These are phyloP conservation scores for Stephania yunnanensis DNA, from an alignment of 164 flowering plant genomes.

Conservation along the genomic window DNA sequence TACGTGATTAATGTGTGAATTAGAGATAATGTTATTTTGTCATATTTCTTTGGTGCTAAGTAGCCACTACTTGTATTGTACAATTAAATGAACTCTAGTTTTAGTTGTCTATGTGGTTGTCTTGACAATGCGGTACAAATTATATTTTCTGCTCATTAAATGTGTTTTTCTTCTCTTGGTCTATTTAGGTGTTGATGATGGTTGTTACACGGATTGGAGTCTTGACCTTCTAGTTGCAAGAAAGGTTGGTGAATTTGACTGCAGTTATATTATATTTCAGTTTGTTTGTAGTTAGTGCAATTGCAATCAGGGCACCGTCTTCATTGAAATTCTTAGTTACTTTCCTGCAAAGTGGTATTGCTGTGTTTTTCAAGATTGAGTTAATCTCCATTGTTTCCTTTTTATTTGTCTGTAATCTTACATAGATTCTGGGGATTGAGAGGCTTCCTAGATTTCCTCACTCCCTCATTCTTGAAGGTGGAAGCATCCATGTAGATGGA, in stretches of 20 bases:
- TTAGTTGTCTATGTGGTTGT: background rate
- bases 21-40: background rate
- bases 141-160: background rate
- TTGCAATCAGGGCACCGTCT: background rate
- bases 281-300: background rate
- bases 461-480: slow-evolving; percentile 84
- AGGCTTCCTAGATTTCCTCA: slow-evolving; percentile 69
- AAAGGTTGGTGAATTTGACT: slow-evolving; percentile 47
- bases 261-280: background rate
- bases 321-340: background rate
- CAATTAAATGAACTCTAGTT: background rate
- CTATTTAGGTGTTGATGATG: slow-evolving; percentile 63
- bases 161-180: background rate
- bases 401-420: slow-evolving; percentile 1
- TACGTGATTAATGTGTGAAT: slow-evolving; percentile 21
- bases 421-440: slow-evolving; percentile 69
- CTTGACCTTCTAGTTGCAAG: slow-evolving; percentile 72
- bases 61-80: background rate
- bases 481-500: slow-evolving; percentile 99
- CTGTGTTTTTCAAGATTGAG: background rate
- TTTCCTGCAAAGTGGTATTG: slow-evolving; percentile 3
- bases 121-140: background rate
- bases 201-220: slow-evolving; percentile 89
- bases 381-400: background rate
- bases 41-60: background rate